Conservation (phyloP, 192 early-diverging fungal genomes). For the Coemansia sp. region DNA sequence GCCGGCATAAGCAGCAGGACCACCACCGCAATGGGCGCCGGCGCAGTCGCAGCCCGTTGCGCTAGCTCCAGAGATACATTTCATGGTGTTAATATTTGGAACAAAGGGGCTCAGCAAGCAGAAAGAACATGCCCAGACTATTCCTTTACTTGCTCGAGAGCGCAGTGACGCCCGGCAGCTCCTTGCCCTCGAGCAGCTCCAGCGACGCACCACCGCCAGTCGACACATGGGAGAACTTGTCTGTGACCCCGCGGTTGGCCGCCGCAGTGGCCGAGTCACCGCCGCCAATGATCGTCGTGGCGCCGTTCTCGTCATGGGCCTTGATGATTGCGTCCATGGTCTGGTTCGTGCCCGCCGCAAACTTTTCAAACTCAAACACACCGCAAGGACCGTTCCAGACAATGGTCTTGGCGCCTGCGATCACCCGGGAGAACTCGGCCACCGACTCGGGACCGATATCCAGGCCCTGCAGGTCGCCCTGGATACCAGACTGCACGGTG, state of each 20-base stretch:
- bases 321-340: conserved; percentile 80
- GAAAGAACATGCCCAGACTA: neutral
- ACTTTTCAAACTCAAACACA: conserved; percentile 97
- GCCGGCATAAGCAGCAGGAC: too few relatives aligned
- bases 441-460: conserved; percentile 84
- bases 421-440: conserved; percentile 60
- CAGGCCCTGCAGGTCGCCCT: conserved; percentile 86
- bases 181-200: conserved; percentile 96
- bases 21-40: neutral
- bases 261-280: conserved; percentile 98
- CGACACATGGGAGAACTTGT: conserved; percentile 86
- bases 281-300: conserved; percentile 90
- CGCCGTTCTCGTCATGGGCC: conserved; percentile 72
- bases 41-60: conserved; percentile 2
- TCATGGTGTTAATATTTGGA: too few relatives aligned
- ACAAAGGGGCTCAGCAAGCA: neutral
- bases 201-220: conserved; percentile 96
- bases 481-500: conserved; percentile 83
- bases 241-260: conserved; percentile 75
- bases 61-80: neutral
- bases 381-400: conserved; percentile 98
- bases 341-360: conserved; percentile 76
- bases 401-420: conserved; percentile 81
- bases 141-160: conserved; percentile 60
- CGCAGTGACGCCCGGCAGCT: conserved; percentile 67